phyloP scores from a whole-genome alignment of 179 eudicot genomes.

The Beta macrorhiza region DNA sequence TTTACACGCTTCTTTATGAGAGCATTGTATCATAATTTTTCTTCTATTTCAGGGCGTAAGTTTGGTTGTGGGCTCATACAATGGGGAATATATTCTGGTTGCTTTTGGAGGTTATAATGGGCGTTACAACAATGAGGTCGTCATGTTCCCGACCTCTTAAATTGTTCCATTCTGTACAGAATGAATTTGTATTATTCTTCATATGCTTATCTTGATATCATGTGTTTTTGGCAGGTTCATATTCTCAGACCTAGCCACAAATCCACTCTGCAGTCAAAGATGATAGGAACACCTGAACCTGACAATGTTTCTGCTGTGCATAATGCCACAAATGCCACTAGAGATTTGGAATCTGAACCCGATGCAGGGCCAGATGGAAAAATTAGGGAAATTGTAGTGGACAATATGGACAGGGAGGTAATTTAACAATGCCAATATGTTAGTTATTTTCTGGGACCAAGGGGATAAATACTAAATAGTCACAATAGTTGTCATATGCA shows the following conservation, averaged over 20 bases:
- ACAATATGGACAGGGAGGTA: constrained; percentile 63
- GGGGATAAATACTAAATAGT: neutral
- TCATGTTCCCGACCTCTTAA: neutral
- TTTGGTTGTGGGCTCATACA: constrained; percentile 75
- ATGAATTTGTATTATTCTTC: constrained; percentile 14
- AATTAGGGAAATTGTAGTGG: constrained; percentile 77
- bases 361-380: constrained; percentile 75
- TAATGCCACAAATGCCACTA: constrained; percentile 65
- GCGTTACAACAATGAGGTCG: constrained; percentile 91
- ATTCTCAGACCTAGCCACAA: constrained; percentile 93
- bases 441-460: neutral
- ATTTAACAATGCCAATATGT: neutral
- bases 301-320: constrained; percentile 77
- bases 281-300: constrained; percentile 54
- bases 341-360: constrained; percentile 68
- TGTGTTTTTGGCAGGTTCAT: constrained; percentile 53
- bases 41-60: constrained; percentile 69
- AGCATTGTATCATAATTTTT: constrained; percentile 4
- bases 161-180: neutral
- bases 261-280: constrained; percentile 69
- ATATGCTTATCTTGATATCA: constrained; percentile 20
- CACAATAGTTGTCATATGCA: neutral
- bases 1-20: neutral
- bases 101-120: constrained; percentile 98
- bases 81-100: constrained; percentile 71